phyloP scores from a whole-genome alignment of 176 grass and related monocot genomes.

The Oryza officinalis region DNA sequence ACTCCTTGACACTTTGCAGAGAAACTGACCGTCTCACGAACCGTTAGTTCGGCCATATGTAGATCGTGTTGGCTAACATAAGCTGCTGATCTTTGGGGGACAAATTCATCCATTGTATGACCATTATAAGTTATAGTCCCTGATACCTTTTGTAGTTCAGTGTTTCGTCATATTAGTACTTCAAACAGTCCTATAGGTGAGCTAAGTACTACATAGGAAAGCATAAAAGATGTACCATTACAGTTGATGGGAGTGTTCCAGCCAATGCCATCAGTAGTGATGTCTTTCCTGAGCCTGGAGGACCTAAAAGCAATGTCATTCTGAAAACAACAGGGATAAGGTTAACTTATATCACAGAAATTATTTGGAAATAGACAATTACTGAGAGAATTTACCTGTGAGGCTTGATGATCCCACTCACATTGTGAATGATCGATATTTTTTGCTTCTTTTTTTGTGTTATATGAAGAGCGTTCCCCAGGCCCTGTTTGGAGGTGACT shows the following conservation, averaged over 20 bases:
- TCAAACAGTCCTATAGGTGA: not conserved
- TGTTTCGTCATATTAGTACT: constrained; percentile 1
- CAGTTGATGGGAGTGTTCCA: constrained; percentile 41
- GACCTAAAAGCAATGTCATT: constrained; percentile 83
- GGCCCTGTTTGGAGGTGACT: constrained; percentile 21
- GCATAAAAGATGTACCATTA: constrained; percentile 34
- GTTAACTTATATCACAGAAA: not conserved
- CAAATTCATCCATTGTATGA: constrained; percentile 68
- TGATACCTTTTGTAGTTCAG: constrained; percentile 34
- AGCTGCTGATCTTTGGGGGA: constrained; percentile 59
- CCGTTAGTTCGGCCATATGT: constrained; percentile 71
- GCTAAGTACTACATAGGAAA: too few relatives aligned
- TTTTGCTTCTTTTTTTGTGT: constrained; percentile 42
- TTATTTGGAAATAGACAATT: not conserved
- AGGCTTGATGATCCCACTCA: constrained; percentile 73
- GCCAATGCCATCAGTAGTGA: constrained; percentile 69
- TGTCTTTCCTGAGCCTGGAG: constrained; percentile 74
- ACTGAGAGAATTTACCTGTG: constrained; percentile 44
- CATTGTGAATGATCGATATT: constrained; percentile 59
- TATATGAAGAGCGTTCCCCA: constrained; percentile 38
- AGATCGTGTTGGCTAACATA: constrained; percentile 83
- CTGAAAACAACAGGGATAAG: constrained; percentile 29
- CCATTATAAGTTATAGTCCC: constrained; percentile 72
- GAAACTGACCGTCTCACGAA: constrained; percentile 70
- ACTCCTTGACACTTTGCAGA: constrained; percentile 80